Evolutionary conservation across 805 yeast genomes (phyloP).

Genomic region (Aciculoconidium aculeatum): DNA sequence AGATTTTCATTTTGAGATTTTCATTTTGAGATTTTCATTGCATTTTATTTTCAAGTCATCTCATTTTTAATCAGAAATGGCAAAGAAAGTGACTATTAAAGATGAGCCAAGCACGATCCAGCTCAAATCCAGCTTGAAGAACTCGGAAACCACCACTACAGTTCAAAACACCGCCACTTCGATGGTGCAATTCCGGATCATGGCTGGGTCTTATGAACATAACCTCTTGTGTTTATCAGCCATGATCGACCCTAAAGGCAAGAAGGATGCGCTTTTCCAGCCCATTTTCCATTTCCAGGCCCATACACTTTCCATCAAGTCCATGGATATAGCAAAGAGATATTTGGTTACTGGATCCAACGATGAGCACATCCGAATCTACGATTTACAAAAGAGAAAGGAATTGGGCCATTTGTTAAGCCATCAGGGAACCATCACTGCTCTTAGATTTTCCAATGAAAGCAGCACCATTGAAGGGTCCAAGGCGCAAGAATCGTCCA

Average conservation of each 20-base stretch:
- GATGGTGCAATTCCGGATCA: conserved; percentile 56
- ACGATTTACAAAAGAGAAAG: conserved; percentile 88
- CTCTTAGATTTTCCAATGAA: conserved; percentile 64
- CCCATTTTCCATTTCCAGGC: conserved; percentile 96
- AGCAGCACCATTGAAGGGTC: conserved; percentile 13
- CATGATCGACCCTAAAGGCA: conserved; percentile 40
- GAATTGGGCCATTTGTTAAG: conserved; percentile 87
- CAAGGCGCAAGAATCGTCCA: conserved; percentile 13
- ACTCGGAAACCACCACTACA: conserved; percentile 3
- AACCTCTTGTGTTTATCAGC: conserved; percentile 79
- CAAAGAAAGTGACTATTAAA: conserved; percentile 2
- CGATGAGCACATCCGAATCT: conserved; percentile 91
- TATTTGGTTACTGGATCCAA: conserved; percentile 91
- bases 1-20: too few species aligned
- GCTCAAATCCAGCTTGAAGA: conserved; percentile 7
- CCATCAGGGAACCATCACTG: conserved; percentile 84
- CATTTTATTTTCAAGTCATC: too few species aligned
- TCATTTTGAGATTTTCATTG: too few species aligned
- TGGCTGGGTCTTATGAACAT: conserved; percentile 96
- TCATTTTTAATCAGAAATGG: conserved; percentile 3
- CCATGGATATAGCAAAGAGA: conserved; percentile 76
- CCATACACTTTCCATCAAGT: conserved; percentile 81
- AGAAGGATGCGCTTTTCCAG: conserved; percentile 62
- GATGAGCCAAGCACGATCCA: conserved; percentile 1
- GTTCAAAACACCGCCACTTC: conserved; percentile 5